Conservation (phyloP, 2,329 filamentous ascomycete genomes). For the Fusarium globosum region DNA sequence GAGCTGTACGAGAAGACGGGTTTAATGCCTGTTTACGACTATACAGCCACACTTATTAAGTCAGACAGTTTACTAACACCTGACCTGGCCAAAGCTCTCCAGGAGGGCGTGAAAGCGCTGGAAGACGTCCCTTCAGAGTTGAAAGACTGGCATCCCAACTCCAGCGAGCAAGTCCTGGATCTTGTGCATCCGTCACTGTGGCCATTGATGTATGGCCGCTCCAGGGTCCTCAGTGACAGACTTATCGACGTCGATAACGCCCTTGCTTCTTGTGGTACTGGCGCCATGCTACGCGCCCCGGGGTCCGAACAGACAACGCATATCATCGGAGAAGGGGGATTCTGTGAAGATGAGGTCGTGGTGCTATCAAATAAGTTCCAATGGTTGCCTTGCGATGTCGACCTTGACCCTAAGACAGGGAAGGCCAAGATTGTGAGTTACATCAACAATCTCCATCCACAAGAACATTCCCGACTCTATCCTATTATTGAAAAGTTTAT, state of each 20-base stretch:
- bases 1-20: background rate
- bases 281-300: background rate
- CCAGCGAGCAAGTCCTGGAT: background rate
- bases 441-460: constrained; percentile 18
- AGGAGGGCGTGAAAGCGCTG: background rate
- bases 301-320: background rate
- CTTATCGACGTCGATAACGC: too few species aligned
- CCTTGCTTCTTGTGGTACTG: background rate
- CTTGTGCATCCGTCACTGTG: background rate
- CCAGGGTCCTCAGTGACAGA: background rate
- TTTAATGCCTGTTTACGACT: background rate
- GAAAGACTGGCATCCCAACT: constrained; percentile 14
- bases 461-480: background rate
- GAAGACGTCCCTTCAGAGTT: background rate
- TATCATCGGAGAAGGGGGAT: background rate
- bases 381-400: background rate
- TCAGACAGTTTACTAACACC: constrained; percentile 1
- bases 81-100: background rate
- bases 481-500: background rate
- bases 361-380: background rate
- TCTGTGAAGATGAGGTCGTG: background rate
- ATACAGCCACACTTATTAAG: background rate
- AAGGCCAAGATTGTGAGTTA: background rate
- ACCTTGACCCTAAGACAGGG: background rate
- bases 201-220: background rate